Evolutionary conservation across 495 filamentous ascomycete species (phyloP).

Genomic region (Penicillium steckii): DNA sequence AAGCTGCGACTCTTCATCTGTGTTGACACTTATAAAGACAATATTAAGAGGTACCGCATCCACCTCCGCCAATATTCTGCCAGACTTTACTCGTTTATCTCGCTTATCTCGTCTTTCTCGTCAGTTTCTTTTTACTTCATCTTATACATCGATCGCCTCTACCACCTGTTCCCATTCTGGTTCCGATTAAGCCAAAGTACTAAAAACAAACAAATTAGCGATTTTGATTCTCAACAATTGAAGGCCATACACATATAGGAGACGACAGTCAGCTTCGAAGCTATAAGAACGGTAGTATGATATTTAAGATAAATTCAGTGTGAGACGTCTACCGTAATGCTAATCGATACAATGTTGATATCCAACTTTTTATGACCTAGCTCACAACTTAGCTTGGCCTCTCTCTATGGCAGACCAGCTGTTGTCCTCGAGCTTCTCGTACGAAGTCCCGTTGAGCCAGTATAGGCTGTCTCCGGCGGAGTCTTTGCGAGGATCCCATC

Average conservation of each 20-base stretch:
- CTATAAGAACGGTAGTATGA: too few species aligned
- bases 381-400: conserved; percentile 46
- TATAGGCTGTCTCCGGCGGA: conserved; percentile 43
- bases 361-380: background rate
- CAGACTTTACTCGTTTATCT: background rate
- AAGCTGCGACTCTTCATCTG: too few species aligned
- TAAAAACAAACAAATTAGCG: too few species aligned
- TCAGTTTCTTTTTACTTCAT: background rate
- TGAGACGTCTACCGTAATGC: too few species aligned
- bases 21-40: too few species aligned
- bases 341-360: too few species aligned
- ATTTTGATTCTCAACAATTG: too few species aligned
- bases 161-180: too few species aligned
- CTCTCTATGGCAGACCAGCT: conserved; percentile 46
- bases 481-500: conserved; percentile 40
- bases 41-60: background rate
- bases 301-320: too few species aligned
- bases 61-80: background rate
- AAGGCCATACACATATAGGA: too few species aligned
- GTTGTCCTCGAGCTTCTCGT: conserved; percentile 36
- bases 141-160: background rate
- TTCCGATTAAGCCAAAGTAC: too few species aligned
- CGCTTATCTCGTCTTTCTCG: background rate
- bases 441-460: conserved; percentile 46
- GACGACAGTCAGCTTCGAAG: too few species aligned